Evolutionary conservation across 108 stramenopile species (phyloP), one percentile per base, ranked within the genome.

Genomic region (Thalassiosira profunda): DNA sequence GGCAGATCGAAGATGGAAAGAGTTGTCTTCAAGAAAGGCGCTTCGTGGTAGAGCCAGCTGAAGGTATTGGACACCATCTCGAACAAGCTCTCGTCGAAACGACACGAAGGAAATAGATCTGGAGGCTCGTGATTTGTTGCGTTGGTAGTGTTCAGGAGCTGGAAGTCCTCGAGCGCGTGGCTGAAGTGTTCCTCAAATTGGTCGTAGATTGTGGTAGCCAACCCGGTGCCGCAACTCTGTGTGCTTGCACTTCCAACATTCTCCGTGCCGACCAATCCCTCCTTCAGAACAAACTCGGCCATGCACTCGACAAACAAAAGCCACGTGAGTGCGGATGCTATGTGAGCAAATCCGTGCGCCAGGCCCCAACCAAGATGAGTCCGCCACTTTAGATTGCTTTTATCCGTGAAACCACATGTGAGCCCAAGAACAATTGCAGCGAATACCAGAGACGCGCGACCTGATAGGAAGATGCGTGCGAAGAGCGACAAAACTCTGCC

Each of bases 1-100:
- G 83, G 83, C 12, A 84, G 48, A 58, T 84, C 83, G 17, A 84
- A 84, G 21, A 84, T 43, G 17, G 45, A 44, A 10, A 84, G 68
- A 10, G 70, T 63, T 2, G 62, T 63, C 42, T 78, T 82, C 42
- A 82, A 44, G 8, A 80, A 45, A 15, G 79, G 79, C 17, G 69
- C 68, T 34, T 70, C 63, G 37, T 58, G 46, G 33, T 76, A 73
- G 21, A 78, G 25, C 75, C 62, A 82, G 21, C 46, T 42, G 42
- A 74, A 79, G 37, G 68, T 62, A 51, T 42, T 47, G 15, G 66
- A 59, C 4, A 83, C 37, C 15, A 37, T 41, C 9, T 63, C 67
- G 31, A 59, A 76, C 14, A 63, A 34, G 5, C 58, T 58, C 42
- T 72, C 66, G 20, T 74, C 76, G 40, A 33, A 60, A 24, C 67